Evolutionary conservation across 192 early-diverging fungal species (phyloP), one percentile per base, ranked within the genome.

Genomic region (Obelidium mucronatum): DNA sequence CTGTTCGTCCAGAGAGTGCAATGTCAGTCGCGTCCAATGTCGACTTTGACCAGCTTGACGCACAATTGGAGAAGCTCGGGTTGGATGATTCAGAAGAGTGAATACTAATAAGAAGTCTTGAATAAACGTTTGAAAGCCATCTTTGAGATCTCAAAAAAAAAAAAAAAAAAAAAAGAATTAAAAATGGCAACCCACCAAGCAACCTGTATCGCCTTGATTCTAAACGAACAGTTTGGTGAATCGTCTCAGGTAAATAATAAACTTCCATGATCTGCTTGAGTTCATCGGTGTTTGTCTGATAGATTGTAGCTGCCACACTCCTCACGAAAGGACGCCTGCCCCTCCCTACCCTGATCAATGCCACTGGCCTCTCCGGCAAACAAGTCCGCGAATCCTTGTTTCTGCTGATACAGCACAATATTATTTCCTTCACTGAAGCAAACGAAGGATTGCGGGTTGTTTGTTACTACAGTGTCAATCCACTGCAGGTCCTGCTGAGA

Each of bases 351-450:
- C 74, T 95, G 26, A 78, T 84, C 6, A 81, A 77, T n/a, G 70
- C 83, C 30, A 85, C 88, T 11, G 67, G 83, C 19, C 77, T 93
- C 4, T 70, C 82, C 1, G 61, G 79, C 5, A 74, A 75, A 39
- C 84, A 90, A 31, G 88, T 93, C 8, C 88, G 91, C 28, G 93
- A 96, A 78, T 83, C 84, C 33, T 83, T 98, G 24, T 88, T 92
- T 17, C 86, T 95, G 2, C 83, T 98, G 63, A 93, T 98, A 52
- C 96, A 98, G 79, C 96, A 98, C 81, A 87, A 90, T 75, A 61
- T 95, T 2, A 91, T 82, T 13, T 90, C 89, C 6, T 94, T 91
- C 75, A 90, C 93, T 4, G 90, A 92, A 73, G 53, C 80, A 2
- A 64, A 82, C 33, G 93, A 94, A 62, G 85, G 87, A 1, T 40